These are phyloP conservation scores for Penicillium verhagenii DNA, from an alignment of 495 filamentous ascomycete genomes.

Conservation along the genomic window DNA sequence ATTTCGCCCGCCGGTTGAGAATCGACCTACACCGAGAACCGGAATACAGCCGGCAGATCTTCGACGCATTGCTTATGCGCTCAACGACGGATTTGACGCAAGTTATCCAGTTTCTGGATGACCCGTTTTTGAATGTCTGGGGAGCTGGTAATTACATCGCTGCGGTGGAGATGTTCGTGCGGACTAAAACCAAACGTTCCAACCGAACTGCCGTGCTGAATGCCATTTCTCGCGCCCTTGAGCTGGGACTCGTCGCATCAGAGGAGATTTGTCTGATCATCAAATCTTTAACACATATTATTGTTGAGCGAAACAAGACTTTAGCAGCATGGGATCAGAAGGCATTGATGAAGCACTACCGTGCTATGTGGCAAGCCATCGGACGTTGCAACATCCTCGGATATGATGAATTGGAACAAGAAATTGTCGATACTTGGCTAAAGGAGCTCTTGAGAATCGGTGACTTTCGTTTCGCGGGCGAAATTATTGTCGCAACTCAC, in stretches of 20 bases:
- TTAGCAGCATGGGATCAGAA: conserved; percentile 15
- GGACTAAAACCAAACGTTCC: conserved; percentile 11
- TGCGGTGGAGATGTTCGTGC: conserved; percentile 22
- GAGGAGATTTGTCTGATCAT: conserved; percentile 38
- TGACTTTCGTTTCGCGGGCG: conserved; percentile 29
- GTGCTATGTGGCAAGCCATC: conserved; percentile 42
- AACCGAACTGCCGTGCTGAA: conserved; percentile 23
- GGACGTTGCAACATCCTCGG: conserved; percentile 37
- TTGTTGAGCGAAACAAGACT: conserved; percentile 19
- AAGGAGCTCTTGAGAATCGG: conserved; percentile 18
- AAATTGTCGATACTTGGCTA: conserved; percentile 35
- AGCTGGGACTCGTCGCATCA: conserved; percentile 37
- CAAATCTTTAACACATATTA: conserved; percentile 19
- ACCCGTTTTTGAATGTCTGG: conserved; percentile 38
- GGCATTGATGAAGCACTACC: conserved; percentile 22
- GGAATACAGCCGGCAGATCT: conserved; percentile 40
- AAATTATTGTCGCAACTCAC: conserved; percentile 33
- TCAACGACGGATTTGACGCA: conserved; percentile 18
- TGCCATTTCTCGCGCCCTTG: conserved; percentile 34
- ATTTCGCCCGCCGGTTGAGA: conserved; percentile 25
- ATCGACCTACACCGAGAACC: conserved; percentile 42
- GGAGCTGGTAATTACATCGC: conserved; percentile 41
- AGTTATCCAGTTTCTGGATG: conserved; percentile 42
- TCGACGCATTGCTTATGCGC: conserved; percentile 33
- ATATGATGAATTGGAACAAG: conserved; percentile 31